Conservation (phyloP, 768 basidiomycete genomes). For the Kwoniella mangroviensis region DNA sequence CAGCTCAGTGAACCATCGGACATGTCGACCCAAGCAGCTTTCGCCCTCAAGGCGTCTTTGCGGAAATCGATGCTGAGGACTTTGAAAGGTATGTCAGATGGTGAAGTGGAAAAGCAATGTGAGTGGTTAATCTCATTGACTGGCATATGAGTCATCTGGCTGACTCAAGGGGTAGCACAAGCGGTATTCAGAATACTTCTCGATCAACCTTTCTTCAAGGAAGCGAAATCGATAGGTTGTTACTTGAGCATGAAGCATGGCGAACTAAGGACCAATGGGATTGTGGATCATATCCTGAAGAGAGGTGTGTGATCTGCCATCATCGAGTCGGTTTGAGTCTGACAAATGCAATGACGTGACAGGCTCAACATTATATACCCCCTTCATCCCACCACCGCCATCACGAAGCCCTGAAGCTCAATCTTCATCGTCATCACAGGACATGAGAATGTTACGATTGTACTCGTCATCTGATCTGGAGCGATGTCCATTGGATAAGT, state of each 20-base stretch:
- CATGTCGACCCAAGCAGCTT: slow-evolving; percentile 25
- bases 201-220: slow-evolving; percentile 34
- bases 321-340: background rate
- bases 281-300: slow-evolving; percentile 38
- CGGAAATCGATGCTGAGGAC: slow-evolving; percentile 43
- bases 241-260: slow-evolving; percentile 49
- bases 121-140: slow-evolving; percentile 7
- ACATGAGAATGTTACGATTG: slow-evolving; percentile 49
- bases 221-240: slow-evolving; percentile 45
- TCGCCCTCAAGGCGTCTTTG: slow-evolving; percentile 37
- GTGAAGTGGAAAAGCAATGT: slow-evolving; percentile 45
- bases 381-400: slow-evolving; percentile 38
- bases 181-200: slow-evolving; percentile 27
- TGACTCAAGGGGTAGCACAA: slow-evolving; percentile 22
- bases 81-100: slow-evolving; percentile 34
- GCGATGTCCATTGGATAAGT: slow-evolving; percentile 46
- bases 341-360: too few species aligned
- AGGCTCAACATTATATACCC: slow-evolving; percentile 42
- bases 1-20: slow-evolving; percentile 2
- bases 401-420: slow-evolving; percentile 5
- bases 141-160: background rate
- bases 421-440: slow-evolving; percentile 1
- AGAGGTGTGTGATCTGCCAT: slow-evolving; percentile 27
- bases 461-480: slow-evolving; percentile 41
- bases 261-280: slow-evolving; percentile 42